Conservation (phyloP, 2,329 filamentous ascomycete species). For the Pleoardoris graminearum region DNA sequence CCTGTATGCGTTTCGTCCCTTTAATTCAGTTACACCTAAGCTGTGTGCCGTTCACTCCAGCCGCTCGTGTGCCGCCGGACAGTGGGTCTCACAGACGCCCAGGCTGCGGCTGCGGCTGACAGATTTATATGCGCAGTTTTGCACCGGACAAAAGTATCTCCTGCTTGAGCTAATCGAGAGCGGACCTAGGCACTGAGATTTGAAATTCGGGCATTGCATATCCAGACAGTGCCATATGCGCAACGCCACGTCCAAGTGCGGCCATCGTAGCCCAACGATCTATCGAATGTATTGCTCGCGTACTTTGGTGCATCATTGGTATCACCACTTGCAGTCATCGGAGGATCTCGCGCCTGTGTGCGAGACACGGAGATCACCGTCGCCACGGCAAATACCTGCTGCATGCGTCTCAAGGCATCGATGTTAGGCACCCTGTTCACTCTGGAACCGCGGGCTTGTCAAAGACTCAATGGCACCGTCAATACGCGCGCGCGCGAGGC, state of each 20-base stretch:
- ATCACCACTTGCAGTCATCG: neutral
- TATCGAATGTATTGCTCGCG: neutral
- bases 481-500: too few species aligned
- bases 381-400: neutral
- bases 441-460: too few species aligned
- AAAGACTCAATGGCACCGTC: too few species aligned
- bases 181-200: neutral
- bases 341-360: neutral
- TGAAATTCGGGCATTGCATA: too few species aligned
- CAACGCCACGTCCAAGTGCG: neutral
- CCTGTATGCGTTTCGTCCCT: neutral
- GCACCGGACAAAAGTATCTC: conserved; percentile 8
- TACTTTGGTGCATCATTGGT: neutral
- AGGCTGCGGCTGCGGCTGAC: conserved; percentile 6
- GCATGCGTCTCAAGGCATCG: neutral
- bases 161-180: neutral
- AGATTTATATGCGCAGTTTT: neutral
- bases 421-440: neutral
- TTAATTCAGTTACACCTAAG: neutral
- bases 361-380: neutral
- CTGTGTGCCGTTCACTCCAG: neutral
- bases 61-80: conserved; percentile 1
- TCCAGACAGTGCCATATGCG: neutral
- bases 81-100: neutral
- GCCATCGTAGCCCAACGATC: neutral